Evolutionary conservation across 192 early-diverging fungal genomes (phyloP).

Genomic region (Funneliformis mosseae): DNA sequence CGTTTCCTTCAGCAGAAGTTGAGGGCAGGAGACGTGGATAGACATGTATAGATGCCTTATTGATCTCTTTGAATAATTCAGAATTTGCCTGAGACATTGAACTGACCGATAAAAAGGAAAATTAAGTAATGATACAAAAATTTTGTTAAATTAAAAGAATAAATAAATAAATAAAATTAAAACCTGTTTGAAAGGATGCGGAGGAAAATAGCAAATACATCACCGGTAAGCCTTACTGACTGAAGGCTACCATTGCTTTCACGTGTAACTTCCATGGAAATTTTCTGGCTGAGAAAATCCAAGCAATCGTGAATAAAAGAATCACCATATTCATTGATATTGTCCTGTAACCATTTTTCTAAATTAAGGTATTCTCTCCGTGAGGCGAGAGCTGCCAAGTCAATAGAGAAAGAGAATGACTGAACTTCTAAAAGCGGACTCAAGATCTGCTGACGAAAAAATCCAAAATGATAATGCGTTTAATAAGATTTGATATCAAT

Average conservation of each 20-base stretch:
- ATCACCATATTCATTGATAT: conserved; percentile 63
- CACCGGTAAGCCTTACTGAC: conserved; percentile 60
- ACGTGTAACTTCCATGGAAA: conserved; percentile 50
- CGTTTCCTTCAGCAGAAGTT: conserved; percentile 49
- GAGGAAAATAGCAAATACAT: conserved; percentile 70
- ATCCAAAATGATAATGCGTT: background rate
- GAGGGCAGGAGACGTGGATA: conserved; percentile 53
- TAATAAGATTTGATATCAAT: background rate
- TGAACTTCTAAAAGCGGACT: conserved; percentile 67
- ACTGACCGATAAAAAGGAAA: conserved; percentile 39
- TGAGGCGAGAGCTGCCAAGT: conserved; percentile 77
- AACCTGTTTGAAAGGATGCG: conserved; percentile 62
- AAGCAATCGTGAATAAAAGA: conserved; percentile 71
- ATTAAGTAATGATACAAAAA: background rate
- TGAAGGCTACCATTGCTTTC: conserved; percentile 43
- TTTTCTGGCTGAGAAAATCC: conserved; percentile 73
- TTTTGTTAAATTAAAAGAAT: background rate
- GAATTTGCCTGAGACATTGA: conserved; percentile 63
- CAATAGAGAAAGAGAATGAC: conserved; percentile 72
- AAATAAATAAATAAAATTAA: background rate
- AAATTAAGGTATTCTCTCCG: conserved; percentile 78
- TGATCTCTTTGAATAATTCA: conserved; percentile 60
- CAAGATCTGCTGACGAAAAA: conserved; percentile 56
- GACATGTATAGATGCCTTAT: conserved; percentile 53
- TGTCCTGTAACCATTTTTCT: conserved; percentile 84